These are phyloP conservation scores for Chara braunii DNA, from an alignment of 139 green algal species.

Conservation along the genomic window DNA sequence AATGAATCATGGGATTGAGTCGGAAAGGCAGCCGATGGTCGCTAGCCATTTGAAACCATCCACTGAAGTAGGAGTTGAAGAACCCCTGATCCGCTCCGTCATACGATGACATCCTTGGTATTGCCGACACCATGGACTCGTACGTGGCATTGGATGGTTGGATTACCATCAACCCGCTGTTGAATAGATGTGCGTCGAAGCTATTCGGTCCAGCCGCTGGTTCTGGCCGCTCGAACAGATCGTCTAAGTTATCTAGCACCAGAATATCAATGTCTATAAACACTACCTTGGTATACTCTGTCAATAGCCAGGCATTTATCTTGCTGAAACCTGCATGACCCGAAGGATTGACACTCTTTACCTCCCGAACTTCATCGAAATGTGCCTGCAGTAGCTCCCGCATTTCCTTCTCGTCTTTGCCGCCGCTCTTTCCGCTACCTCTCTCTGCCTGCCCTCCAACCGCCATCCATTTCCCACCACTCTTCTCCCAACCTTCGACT, in stretches of 20 bases:
- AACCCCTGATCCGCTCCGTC: conserved; percentile 32
- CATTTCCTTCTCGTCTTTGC: too few species aligned
- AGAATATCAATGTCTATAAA: conserved; percentile 37
- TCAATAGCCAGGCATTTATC: conserved; percentile 32
- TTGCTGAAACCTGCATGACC: conserved; percentile 20
- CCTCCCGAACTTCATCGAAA: conserved; percentile 16
- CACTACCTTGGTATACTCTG: conserved; percentile 29
- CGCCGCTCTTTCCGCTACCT: too few species aligned
- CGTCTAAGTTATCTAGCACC: conserved; percentile 31
- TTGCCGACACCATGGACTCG: conserved; percentile 21
- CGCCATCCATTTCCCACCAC: background rate
- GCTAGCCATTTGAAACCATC: conserved; percentile 24
- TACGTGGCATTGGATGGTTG: conserved; percentile 11
- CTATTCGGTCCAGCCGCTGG: conserved; percentile 20
- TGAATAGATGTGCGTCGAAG: conserved; percentile 32
- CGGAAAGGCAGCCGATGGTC: conserved; percentile 22
- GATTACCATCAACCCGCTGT: conserved; percentile 25
- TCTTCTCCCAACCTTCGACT: background rate
- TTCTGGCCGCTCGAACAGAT: conserved; percentile 27
- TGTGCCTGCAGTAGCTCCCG: conserved; percentile 13
- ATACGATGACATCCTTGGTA: conserved; percentile 25
- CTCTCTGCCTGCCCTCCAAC: background rate
- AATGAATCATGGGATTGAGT: conserved; percentile 35
- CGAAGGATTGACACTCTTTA: conserved; percentile 11
- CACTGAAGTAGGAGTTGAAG: conserved; percentile 29